Evolutionary conservation across 169 alveolate genomes (phyloP), one percentile per base, ranked within the genome.

Genomic region (Cryptosporidium muris): DNA sequence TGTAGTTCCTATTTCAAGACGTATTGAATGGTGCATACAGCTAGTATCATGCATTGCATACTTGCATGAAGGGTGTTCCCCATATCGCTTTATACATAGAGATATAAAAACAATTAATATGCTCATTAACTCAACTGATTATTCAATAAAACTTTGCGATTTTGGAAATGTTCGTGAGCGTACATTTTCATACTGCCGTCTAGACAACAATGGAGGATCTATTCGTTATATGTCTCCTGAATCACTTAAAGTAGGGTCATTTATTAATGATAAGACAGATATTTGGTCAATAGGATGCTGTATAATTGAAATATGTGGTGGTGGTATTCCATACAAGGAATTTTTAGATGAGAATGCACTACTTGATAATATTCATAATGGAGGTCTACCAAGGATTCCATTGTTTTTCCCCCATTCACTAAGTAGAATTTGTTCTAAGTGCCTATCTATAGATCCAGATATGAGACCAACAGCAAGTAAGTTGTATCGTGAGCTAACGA

Each of bases 171-270:
- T 93, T 6, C 74, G 94, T 48, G 82, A 81, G 36, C 89, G 80
- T 51, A 68, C 88, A 16, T 74, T 89, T 68, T 91, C 94, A 36
- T 89, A 81, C 40, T 82, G 90, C 56, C 68, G 81, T 42, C 88
- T 92, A 42, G 94, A 92, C 16, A 92, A 92, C 51, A 92, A 92
- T 82, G 95, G 95, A 47, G 95, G 94, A 25, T 91, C 94, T 11
- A 93, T 93, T 34, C 88, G 95, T 9, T 92, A 92, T 58, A 92
- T 92, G 91, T 93, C 95, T 42, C 95, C 95, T 5, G 95, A 92
- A 62, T 92, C 94, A 53, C 88, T 91, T 49, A 88, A 66, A 64
- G 88, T 64, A 56, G 94, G 94, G 36, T 80, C 81, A 7, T 74
- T 74, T 43, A 90, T 92, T 63, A 90, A 88, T 60, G 94, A 92